A percentile compares a stretch with the other conserved stretches of the same genome.
Conservation (phyloP, 192 early-diverging fungal species). For the Coemansia sp. region DNA sequence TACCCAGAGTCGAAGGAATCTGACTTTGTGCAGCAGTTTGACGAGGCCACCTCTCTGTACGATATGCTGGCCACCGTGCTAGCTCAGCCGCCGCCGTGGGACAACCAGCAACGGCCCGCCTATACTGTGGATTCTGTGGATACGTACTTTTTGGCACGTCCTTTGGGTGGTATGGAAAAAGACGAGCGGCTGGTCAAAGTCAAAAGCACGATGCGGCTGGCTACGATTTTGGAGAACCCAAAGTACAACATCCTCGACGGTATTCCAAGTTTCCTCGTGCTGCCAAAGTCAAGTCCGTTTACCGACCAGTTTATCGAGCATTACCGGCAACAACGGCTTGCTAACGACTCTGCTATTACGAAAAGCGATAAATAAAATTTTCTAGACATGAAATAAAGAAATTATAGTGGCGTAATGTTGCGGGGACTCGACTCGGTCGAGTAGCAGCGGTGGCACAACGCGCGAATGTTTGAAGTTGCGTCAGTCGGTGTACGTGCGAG, state of each 20-base stretch:
- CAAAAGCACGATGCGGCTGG: conserved; percentile 62
- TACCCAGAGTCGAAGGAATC: conserved; percentile 93
- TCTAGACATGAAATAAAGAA: background rate
- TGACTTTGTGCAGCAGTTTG: conserved; percentile 82
- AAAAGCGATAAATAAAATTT: no score
- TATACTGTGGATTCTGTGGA: conserved; percentile 76
- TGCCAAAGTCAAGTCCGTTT: conserved; percentile 67
- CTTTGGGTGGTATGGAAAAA: conserved; percentile 47
- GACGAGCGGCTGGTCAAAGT: conserved; percentile 67
- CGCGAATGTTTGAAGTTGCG: background rate
- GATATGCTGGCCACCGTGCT: conserved; percentile 88
- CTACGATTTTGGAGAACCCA: conserved; percentile 59
- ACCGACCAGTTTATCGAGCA: conserved; percentile 62
- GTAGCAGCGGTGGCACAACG: conserved; percentile 47
- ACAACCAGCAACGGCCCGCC: conserved; percentile 52
- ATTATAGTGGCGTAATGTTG: no score
- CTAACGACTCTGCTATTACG: conserved; percentile 17
- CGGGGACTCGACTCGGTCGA: conserved; percentile 2
- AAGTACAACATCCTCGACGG: conserved; percentile 81
- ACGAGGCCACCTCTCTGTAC: conserved; percentile 78
- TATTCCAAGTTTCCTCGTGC: conserved; percentile 80
- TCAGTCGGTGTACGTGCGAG: background rate
- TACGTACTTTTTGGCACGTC: conserved; percentile 73
- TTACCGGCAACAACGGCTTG: conserved; percentile 57
- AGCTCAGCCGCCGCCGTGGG: conserved; percentile 80